Evolutionary conservation across 495 filamentous ascomycete genomes (phyloP).

Genomic region (Xylaria curta): DNA sequence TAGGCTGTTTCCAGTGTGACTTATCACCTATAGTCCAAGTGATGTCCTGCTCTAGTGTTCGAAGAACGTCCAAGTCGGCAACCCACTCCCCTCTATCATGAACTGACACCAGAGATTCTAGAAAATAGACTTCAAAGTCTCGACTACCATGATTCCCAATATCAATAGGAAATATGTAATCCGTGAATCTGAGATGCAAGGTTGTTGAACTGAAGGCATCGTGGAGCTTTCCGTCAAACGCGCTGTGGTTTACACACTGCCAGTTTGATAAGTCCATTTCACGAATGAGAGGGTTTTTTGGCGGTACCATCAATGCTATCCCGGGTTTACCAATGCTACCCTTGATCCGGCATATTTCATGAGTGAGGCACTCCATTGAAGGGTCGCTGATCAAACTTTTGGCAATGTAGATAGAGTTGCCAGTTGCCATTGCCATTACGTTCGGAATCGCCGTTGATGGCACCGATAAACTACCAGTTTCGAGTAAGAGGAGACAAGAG

Average conservation of each 20-base stretch:
- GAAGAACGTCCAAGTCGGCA: neutral
- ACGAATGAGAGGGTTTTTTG: slow-evolving; percentile 20
- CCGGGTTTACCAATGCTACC: slow-evolving; percentile 33
- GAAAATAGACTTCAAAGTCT: neutral
- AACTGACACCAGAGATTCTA: neutral
- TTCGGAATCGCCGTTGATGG: slow-evolving; percentile 1
- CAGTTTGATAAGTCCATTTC: slow-evolving; percentile 26
- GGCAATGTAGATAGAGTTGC: slow-evolving; percentile 33
- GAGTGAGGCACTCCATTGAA: neutral
- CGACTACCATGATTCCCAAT: neutral
- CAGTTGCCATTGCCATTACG: slow-evolving; percentile 32
- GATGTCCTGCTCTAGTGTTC: neutral
- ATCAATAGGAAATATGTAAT: neutral
- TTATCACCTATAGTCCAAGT: neutral
- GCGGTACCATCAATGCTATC: slow-evolving; percentile 30
- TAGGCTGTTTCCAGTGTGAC: neutral
- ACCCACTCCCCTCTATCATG: neutral
- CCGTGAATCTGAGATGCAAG: neutral
- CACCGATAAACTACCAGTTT: slow-evolving; percentile 12
- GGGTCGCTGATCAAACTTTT: slow-evolving; percentile 31
- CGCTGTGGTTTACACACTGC: slow-evolving; percentile 23
- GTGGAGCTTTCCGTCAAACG: slow-evolving; percentile 28
- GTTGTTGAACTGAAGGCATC: slow-evolving; percentile 27
- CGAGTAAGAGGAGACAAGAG: neutral
- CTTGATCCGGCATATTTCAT: neutral